These are phyloP conservation scores for Candida xiaguanensis DNA, from an alignment of 805 yeast genomes.

Conservation along the genomic window DNA sequence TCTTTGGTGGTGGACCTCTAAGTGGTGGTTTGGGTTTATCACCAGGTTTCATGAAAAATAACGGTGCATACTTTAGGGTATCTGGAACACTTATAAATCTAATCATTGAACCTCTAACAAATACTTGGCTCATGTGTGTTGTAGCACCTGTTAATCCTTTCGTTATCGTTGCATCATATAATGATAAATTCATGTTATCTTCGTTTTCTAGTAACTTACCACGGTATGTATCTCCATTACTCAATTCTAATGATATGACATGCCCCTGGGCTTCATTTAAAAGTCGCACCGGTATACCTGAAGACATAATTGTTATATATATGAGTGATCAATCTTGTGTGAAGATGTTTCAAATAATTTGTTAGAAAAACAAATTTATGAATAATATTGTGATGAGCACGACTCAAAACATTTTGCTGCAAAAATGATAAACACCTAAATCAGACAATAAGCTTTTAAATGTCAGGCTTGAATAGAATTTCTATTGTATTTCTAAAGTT, in stretches of 20 bases:
- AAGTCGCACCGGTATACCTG: constrained; percentile 81
- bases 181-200: constrained; percentile 91
- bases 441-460: too few species aligned
- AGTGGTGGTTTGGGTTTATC: constrained; percentile 71
- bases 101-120: constrained; percentile 87
- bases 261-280: constrained; percentile 90
- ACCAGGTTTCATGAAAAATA: constrained; percentile 60
- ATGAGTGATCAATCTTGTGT: not conserved
- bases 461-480: too few species aligned
- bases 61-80: constrained; percentile 81
- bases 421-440: too few species aligned
- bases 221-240: constrained; percentile 80
- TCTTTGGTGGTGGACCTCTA: constrained; percentile 53
- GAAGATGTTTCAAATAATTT: not conserved
- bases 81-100: constrained; percentile 86
- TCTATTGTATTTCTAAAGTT: too few species aligned
- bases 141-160: constrained; percentile 65
- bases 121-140: constrained; percentile 76
- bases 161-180: constrained; percentile 78
- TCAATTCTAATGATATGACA: constrained; percentile 73
- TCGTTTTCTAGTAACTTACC: constrained; percentile 86
- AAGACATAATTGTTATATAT: constrained; percentile 43
- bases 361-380: too few species aligned
- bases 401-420: too few species aligned
- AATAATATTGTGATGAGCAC: too few species aligned